Evolutionary conservation across 1,139 yeast genomes (phyloP), one percentile per base, ranked within the genome.

Genomic region (Pichia sp.): DNA sequence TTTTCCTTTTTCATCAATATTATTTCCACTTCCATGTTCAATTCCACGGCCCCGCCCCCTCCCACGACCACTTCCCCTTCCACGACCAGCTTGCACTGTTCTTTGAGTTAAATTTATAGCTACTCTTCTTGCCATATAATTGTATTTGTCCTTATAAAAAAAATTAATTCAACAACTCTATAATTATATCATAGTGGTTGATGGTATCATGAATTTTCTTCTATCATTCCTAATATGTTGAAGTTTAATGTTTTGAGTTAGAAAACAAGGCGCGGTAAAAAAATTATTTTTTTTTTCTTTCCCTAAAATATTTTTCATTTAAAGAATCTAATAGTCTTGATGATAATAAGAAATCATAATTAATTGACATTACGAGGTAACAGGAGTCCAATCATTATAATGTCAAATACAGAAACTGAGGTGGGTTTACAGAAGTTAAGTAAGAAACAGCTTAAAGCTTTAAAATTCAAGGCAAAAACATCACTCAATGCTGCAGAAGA

Each of bases 401-500:
- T 35, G 39, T 33, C 36, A 5, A 26, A 36, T 10, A 37, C 24
- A n/a, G 39, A 36, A 34, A 37, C 47, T 50, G 28, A 42, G 11
- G 50, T 41, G 30, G 34, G 36, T 9, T 25, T 31, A 22, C 67
- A 69, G 49, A 79, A 79, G 61, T 69, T 86, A 35, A 82, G 92
- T 10, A 87, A 87, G 71, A 86, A 86, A 60, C 87, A 87, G 64
- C 71, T 73, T 49, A 86, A 87, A 64, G 92, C 95, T 6, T 74
- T 81, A 45, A 81, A 82, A 61, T 87, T 85, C 65, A 72, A 80
- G 54, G 66, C 70, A 45, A 72, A 74, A 55, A 71, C 71, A 54
- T 71, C 71, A 20, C 66, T 62, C 37, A 64, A 67, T 49, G 67
- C 66, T 10, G 65, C 66, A 35, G 61, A 64, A 45, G 63, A 57